These are phyloP conservation scores for Tuber calosporum DNA, from an alignment of 495 filamentous ascomycete species.

Conservation along the genomic window DNA sequence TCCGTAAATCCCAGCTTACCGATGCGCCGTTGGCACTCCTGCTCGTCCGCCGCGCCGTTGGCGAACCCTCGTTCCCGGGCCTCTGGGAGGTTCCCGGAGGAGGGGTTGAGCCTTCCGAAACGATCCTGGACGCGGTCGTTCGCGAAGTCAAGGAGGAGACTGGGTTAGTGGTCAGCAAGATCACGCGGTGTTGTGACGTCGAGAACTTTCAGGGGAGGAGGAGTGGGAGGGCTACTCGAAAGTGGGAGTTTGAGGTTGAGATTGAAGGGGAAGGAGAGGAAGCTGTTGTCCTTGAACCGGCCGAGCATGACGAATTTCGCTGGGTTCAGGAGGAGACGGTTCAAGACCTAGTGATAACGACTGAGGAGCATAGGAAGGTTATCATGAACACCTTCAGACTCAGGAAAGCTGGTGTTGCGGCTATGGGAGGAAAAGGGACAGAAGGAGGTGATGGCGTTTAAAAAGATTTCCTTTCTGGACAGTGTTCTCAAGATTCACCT, in stretches of 20 bases:
- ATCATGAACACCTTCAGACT: constrained; percentile 20
- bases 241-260: constrained; percentile 43
- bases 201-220: constrained; percentile 35
- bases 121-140: constrained; percentile 51
- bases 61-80: constrained; percentile 46
- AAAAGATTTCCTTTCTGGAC: background rate
- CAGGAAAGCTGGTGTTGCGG: constrained; percentile 1
- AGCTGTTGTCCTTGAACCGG: constrained; percentile 38
- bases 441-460: background rate
- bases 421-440: background rate
- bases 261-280: constrained; percentile 44
- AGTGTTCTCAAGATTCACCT: background rate
- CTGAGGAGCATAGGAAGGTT: background rate
- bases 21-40: constrained; percentile 41
- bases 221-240: constrained; percentile 36
- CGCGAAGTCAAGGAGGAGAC: constrained; percentile 57
- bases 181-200: constrained; percentile 46
- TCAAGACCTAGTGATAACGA: constrained; percentile 15
- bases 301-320: constrained; percentile 46
- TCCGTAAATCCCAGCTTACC: constrained; percentile 33
- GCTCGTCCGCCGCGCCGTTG: constrained; percentile 49
- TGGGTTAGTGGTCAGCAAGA: constrained; percentile 48
- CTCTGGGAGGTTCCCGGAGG: constrained; percentile 59
- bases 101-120: constrained; percentile 48
- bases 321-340: constrained; percentile 49